Evolutionary conservation across 169 alveolate genomes (phyloP), one percentile per base, ranked within the genome.

Genomic region (Babesia bigemina): DNA sequence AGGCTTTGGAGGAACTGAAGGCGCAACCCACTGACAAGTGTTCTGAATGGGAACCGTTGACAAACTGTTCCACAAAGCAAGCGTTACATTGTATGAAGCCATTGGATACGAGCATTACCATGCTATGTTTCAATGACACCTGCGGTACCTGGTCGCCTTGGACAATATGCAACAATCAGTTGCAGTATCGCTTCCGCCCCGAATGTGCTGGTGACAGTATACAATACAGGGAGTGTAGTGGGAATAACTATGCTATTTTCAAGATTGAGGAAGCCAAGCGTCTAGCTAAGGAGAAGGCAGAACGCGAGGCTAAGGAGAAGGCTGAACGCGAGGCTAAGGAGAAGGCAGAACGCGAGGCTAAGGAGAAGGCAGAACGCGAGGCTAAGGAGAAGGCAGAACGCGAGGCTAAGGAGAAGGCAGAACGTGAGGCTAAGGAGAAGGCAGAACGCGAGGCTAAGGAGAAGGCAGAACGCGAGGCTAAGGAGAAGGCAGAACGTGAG

Each of bases 81-180:
- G 24, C 58, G 24, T 55, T 78, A 9, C 39, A 58, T 14, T 78
- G 86, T 28, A 16, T 78, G 26, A 73, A 69, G 47, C 62, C 70
- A 2, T 42, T n/a, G 4, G 59, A 75, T 17, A 6, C 53, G 3
- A 21, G 17, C 39, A 24, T 78, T 44, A 60, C 26, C 28, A 67
- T 47, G 75, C 58, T 29, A 19, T 78, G 86, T 39, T 78, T 78
- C 39, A 61, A 63, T 45, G 65, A 62, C 49, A 42, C 42, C 3
- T 57, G 71, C 33, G 73, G 63, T 9, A 48, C 28, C 29, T 78
- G 86, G 86, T 69, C 86, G 24, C 79, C 70, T 26, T 78, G 86
- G 86, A 36, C 82, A 0, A 50, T 58, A 4, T 78, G 86, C 53
- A 73, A 52, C 45, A 63, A 70, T 75, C 29, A 62, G 6, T 28